Conservation (phyloP, 352 stramenopile species). For the Pythium brachiatum region DNA sequence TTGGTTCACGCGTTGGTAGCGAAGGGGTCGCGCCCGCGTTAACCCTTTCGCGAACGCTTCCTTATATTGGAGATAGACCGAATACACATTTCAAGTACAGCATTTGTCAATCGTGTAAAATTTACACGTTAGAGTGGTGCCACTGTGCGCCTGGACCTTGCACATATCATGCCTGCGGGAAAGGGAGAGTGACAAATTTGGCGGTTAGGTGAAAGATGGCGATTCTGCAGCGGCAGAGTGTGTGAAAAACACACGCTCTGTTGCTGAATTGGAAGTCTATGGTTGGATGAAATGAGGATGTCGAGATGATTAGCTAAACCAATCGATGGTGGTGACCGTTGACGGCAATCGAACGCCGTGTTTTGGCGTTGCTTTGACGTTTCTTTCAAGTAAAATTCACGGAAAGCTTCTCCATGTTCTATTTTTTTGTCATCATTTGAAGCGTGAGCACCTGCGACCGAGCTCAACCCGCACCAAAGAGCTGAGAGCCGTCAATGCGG, state of each 20-base stretch:
- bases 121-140: neutral
- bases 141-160: neutral
- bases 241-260: conserved; percentile 2
- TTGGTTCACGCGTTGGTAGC: no score
- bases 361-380: neutral
- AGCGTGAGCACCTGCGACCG: neutral
- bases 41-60: neutral
- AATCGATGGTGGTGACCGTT: neutral
- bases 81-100: neutral
- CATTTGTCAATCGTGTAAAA: neutral
- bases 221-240: neutral
- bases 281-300: neutral
- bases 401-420: neutral
- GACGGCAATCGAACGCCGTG: neutral
- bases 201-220: neutral
- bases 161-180: neutral
- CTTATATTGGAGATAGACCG: neutral
- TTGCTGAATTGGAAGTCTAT: neutral
- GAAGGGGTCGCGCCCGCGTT: no score
- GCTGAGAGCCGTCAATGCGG: no score
- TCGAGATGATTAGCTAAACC: neutral
- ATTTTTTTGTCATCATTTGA: neutral
- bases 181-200: neutral
- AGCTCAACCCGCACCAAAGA: no score
- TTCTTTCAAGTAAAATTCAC: neutral